A percentile compares a stretch with the other conserved stretches of the same genome.
Evolutionary conservation across 2,329 filamentous ascomycete species (phyloP).

Genomic region (Hypomyces perniciosus): DNA sequence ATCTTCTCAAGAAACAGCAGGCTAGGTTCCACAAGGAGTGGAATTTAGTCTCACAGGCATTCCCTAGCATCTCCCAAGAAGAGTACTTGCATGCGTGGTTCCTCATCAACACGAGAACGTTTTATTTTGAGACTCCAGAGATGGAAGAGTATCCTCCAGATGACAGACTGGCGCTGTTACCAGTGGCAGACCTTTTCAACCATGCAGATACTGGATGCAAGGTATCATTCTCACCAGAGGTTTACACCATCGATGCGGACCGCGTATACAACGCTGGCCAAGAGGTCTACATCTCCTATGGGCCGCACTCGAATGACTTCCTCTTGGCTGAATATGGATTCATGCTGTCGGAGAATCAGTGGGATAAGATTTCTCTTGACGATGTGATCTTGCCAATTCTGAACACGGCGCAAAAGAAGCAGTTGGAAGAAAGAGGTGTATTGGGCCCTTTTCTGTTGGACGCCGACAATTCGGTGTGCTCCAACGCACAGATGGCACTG

Average conservation of each 20-base stretch:
- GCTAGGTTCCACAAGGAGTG: slow-evolving; percentile 37
- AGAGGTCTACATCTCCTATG: slow-evolving; percentile 66
- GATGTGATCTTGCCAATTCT: slow-evolving; percentile 38
- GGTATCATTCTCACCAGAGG: background rate
- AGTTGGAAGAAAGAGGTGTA: slow-evolving; percentile 40
- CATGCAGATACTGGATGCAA: background rate
- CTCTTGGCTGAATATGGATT: slow-evolving; percentile 63
- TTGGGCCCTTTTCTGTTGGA: slow-evolving; percentile 44
- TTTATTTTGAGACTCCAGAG: background rate
- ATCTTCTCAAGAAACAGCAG: slow-evolving; percentile 49
- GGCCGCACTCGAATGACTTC: slow-evolving; percentile 65
- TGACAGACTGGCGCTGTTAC: background rate
- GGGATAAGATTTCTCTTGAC: slow-evolving; percentile 46
- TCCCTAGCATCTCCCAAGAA: slow-evolving; percentile 26
- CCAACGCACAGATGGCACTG: background rate
- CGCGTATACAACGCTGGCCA: slow-evolving; percentile 37
- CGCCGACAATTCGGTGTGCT: background rate
- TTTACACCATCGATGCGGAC: background rate
- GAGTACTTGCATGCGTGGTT: background rate
- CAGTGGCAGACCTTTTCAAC: slow-evolving; percentile 4
- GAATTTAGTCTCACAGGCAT: slow-evolving; percentile 26
- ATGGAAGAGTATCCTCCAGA: background rate
- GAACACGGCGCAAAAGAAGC: slow-evolving; percentile 30
- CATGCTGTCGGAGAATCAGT: slow-evolving; percentile 40
- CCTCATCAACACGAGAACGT: background rate